Evolutionary conservation across 192 early-diverging fungal species (phyloP), one percentile per base, ranked within the genome.

Genomic region (Thamnidium elegans): DNA sequence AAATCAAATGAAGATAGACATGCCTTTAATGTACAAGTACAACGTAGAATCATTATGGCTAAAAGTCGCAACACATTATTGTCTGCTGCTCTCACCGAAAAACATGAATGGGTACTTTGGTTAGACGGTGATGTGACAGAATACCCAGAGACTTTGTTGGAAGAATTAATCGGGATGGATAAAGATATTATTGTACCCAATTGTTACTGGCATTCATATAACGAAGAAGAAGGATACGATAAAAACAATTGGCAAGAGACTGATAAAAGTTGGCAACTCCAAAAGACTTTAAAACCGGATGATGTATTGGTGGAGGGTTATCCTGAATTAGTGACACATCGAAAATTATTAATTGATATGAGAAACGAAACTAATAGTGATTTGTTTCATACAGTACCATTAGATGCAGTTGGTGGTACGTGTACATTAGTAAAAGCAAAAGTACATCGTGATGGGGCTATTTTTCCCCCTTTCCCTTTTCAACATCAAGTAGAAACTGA

Each of bases 201-300:
- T 65, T 54, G 77, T 70, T 73, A 61, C 51, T 44, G 68, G 67
- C 36, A 82, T 69, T 69, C 68, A 47, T 58, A 79, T 59, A 58
- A 79, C 67, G 73, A 87, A 76, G 68, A 79, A 68, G 68, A 64
- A 36, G 50, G 80, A 0, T 88, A 90, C 48, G 89, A 90, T 56
- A 82, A 78, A 66, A 87, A 90, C 50, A 88, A 86, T 48, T 90
- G 84, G 84, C 72, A 80, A 45, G 89, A 90, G 59, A 88, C 87
- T 1, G 50, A 64, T 0, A 76, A 82, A 56, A 86, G 86, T 51
- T 69, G 69, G 44, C 74, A 66, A 3, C 68, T 81, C 55, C 79
- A 81, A 55, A 67, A 52, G 31, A 51, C 26, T 7, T 55, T 83
- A 15, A 59, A 68, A 13, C 54, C 66, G 5, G 65, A 66, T 7